Percentiles rank a stretch among this genome's conserved stretches.
Evolutionary conservation across 1,284 basidiomycete genomes (phyloP).

Genomic region (Tilletia indica): DNA sequence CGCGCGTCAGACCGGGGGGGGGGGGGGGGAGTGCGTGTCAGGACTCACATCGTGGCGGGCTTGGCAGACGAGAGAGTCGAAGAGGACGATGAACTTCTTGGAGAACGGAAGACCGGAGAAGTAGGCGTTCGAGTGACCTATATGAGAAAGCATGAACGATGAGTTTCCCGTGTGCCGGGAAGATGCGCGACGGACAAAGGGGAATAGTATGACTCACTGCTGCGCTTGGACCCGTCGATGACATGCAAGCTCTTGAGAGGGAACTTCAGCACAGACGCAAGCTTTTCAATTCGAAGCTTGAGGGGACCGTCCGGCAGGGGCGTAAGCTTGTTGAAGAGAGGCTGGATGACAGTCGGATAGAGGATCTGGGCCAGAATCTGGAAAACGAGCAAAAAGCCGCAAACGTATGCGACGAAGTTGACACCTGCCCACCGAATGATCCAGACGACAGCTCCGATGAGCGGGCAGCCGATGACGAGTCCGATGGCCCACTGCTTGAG

Average conservation of each 20-base stretch:
- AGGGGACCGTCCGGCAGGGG: constrained; percentile 63
- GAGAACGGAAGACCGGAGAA: constrained; percentile 55
- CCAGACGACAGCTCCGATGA: constrained; percentile 80
- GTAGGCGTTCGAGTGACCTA: constrained; percentile 80
- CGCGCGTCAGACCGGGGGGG: too few species aligned
- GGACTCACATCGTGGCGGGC: constrained; percentile 71
- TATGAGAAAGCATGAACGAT: neutral
- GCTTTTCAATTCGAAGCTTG: constrained; percentile 46
- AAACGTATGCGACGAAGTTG: constrained; percentile 50
- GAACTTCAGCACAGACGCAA: constrained; percentile 68
- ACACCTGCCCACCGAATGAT: constrained; percentile 86
- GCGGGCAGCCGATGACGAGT: constrained; percentile 76
- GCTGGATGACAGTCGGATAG: constrained; percentile 75
- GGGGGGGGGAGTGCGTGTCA: constrained; percentile 58
- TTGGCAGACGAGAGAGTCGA: constrained; percentile 91
- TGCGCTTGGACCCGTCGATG: constrained; percentile 93
- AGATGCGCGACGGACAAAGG: neutral
- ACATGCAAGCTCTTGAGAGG: constrained; percentile 92
- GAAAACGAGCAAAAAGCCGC: constrained; percentile 61
- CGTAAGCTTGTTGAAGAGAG: constrained; percentile 93
- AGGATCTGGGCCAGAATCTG: constrained; percentile 65
- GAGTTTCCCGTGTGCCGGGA: too few species aligned
- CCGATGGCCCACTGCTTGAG: constrained; percentile 76
- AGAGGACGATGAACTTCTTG: constrained; percentile 72
- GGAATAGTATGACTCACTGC: constrained; percentile 43